phyloP scores from a whole-genome alignment of 345 rosid genomes.

The Salix dunnii region DNA sequence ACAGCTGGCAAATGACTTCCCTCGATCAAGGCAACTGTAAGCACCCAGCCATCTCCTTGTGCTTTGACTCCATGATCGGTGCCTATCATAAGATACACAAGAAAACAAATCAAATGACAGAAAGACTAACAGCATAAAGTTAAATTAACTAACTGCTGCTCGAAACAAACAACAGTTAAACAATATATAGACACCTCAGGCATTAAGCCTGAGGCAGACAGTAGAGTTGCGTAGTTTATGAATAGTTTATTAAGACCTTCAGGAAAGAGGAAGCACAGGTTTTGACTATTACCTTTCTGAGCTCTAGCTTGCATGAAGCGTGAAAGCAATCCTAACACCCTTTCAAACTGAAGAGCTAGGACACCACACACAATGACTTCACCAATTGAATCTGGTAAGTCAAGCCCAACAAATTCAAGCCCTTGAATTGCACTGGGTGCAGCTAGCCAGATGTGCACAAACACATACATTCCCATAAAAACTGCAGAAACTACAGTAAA shows the following conservation, averaged over 20 bases:
- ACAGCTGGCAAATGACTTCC: constrained; percentile 85
- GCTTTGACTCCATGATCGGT: constrained; percentile 96
- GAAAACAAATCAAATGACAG: not conserved
- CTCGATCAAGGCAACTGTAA: constrained; percentile 86
- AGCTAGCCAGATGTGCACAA: constrained; percentile 65
- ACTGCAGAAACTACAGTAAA: constrained; percentile 70
- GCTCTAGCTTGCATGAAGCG: constrained; percentile 87
- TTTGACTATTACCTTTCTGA: constrained; percentile 55
- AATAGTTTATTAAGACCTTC: constrained; percentile 3
- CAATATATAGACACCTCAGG: not conserved
- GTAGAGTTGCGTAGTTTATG: not conserved
- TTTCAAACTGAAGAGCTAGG: constrained; percentile 75
- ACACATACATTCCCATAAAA: constrained; percentile 62
- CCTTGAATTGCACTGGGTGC: constrained; percentile 69
- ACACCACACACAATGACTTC: constrained; percentile 77
- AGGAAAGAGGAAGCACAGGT: not conserved
- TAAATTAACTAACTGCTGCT: not conserved
- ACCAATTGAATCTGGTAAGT: constrained; percentile 89
- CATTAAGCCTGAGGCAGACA: not conserved
- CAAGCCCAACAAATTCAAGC: constrained; percentile 89
- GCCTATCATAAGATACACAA: constrained; percentile 41
- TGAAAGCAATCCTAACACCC: constrained; percentile 59
- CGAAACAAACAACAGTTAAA: not conserved
- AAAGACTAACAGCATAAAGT: not conserved
- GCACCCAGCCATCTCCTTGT: constrained; percentile 95